These are phyloP conservation scores for Ogataea methanolica DNA, from an alignment of 805 yeast genomes.

Conservation along the genomic window DNA sequence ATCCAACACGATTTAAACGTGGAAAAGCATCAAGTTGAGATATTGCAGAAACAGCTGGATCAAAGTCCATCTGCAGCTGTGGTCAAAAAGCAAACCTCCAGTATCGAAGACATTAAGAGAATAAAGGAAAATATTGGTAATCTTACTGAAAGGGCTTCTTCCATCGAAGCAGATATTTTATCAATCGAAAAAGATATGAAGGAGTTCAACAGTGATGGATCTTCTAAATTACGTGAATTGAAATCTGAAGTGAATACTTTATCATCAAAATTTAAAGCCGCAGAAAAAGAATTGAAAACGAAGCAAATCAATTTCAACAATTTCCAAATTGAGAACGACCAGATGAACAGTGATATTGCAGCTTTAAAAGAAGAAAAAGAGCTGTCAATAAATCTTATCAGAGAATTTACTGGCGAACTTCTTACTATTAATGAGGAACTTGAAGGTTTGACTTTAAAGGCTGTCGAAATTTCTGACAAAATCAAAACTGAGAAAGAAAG, in stretches of 20 bases:
- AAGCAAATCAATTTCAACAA: constrained; percentile 55
- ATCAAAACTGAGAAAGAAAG: constrained; percentile 54
- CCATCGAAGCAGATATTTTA: constrained; percentile 40
- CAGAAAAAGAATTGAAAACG: constrained; percentile 38
- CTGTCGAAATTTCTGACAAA: constrained; percentile 28
- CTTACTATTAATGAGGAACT: constrained; percentile 24
- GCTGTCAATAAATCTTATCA: constrained; percentile 31
- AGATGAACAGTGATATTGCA: constrained; percentile 51
- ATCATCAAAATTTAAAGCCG: constrained; percentile 28
- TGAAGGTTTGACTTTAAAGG: constrained; percentile 20
- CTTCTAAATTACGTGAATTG: constrained; percentile 68
- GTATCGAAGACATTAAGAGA: constrained; percentile 40
- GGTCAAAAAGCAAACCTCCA: constrained; percentile 44
- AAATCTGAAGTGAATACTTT: constrained; percentile 46
- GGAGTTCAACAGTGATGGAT: constrained; percentile 77
- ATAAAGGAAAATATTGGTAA: constrained; percentile 36
- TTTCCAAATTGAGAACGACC: constrained; percentile 68
- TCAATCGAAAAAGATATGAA: constrained; percentile 68
- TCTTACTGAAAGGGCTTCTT: constrained; percentile 29
- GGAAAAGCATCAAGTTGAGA: constrained; percentile 53
- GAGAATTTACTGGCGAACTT: constrained; percentile 31
- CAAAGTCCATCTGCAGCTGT: constrained; percentile 53
- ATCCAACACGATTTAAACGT: constrained; percentile 56
- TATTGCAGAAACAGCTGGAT: constrained; percentile 50
- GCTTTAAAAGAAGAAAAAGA: constrained; percentile 38